phyloP scores from a whole-genome alignment of 2,329 filamentous ascomycete genomes.

The Claviceps humidiphila region DNA sequence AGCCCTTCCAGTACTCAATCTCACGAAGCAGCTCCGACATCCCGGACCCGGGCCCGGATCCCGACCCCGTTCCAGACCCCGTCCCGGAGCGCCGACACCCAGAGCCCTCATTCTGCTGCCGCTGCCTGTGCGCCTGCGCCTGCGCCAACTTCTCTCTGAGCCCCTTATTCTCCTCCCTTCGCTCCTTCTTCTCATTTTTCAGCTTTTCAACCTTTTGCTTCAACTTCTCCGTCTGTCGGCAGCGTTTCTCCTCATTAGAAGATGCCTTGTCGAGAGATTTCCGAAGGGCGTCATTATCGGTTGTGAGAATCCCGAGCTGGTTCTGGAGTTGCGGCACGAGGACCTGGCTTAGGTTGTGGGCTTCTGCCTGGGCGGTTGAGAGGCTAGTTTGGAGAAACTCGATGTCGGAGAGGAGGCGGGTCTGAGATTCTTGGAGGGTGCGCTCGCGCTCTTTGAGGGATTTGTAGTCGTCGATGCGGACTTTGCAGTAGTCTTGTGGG shows the following conservation, averaged over 20 bases:
- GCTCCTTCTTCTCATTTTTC: slow-evolving; percentile 21
- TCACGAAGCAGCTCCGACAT: slow-evolving; percentile 21
- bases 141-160: slow-evolving; percentile 21
- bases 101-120: not conserved
- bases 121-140: slow-evolving; percentile 15
- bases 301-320: slow-evolving; percentile 22
- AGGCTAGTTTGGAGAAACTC: slow-evolving; percentile 23
- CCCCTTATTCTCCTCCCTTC: slow-evolving; percentile 20
- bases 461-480: slow-evolving; percentile 24
- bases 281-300: slow-evolving; percentile 27
- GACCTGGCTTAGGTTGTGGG: slow-evolving; percentile 18
- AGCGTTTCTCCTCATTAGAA: slow-evolving; percentile 17
- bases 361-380: slow-evolving; percentile 21
- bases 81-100: slow-evolving; percentile 9
- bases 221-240: slow-evolving; percentile 18
- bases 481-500: slow-evolving; percentile 20
- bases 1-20: slow-evolving; percentile 22
- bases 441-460: slow-evolving; percentile 23
- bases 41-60: slow-evolving; percentile 19
- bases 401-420: slow-evolving; percentile 19
- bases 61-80: slow-evolving; percentile 23
- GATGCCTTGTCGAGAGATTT: slow-evolving; percentile 21
- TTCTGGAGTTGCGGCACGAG: slow-evolving; percentile 23
- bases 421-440: slow-evolving; percentile 22
- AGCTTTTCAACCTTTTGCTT: slow-evolving; percentile 21